Base-by-base conservation (phyloP, 2,329 filamentous ascomycete genomes). In the Fusarium sarcochroum region DNA sequence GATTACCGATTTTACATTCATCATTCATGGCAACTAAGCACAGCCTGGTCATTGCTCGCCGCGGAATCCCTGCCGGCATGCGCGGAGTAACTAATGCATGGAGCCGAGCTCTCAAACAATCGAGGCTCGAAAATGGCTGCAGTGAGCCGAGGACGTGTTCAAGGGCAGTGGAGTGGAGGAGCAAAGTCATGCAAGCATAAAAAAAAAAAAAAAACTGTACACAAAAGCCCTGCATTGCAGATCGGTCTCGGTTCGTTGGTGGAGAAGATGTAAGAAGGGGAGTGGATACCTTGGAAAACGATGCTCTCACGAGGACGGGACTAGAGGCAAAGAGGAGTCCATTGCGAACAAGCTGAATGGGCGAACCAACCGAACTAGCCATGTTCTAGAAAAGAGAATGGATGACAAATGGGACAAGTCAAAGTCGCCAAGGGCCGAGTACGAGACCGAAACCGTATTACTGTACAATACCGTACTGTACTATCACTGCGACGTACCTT, bases 351-450 rank as follows among this genome's bases (percentile, higher is more conserved):
- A 35, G 23, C 32, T 42, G n/a, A 21, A 35, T 51, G 55, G 47
- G 13, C 46, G 55, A 46, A 51, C 54, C 45, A 51, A n/a, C 9
- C 11, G 11, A 49, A 34, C 37, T 57, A 59, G 57, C 50, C 18
- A 66, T 38, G 42, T 73, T 73, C 71, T 71, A 73, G 71, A 73
- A 73, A 53, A 20, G 7, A 40, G 23, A 38, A 27, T 41, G n/a
- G 58, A 61, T 67, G 67, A 72, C 68, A 69, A 68, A 72, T 69
- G 41, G 52, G 30, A 23, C 30, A 52, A 25, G 42, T 49, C 23
- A 25, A 44, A 42, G 44, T 32, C 18, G 41, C 49, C 54, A 56
- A 59, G 38, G 53, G 34, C 59, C 48, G 48, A 66, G 62, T 54
- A 66, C 63, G 48, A 65, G 53, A 25, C 34, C 34, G 41, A 25